phyloP scores from a whole-genome alignment of 2,329 filamentous ascomycete genomes.

The Penicillium sp. region DNA sequence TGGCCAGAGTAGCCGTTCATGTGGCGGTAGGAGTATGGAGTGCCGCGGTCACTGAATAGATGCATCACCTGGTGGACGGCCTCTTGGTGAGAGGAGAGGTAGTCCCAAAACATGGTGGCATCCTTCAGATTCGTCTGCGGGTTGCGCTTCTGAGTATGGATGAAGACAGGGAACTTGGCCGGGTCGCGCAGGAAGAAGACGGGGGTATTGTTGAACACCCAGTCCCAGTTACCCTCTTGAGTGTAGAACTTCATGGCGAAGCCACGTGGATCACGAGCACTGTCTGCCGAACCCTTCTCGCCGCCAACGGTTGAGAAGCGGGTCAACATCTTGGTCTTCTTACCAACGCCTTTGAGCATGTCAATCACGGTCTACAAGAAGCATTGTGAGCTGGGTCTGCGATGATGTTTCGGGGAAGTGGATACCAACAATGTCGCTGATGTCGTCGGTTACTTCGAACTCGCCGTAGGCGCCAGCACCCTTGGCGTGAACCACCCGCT shows the following conservation, averaged over 20 bases:
- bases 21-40: conserved; percentile 65
- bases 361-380: conserved; percentile 41
- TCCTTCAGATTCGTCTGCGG: conserved; percentile 70
- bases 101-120: conserved; percentile 71
- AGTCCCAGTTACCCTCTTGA: conserved; percentile 72
- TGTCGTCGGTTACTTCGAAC: conserved; percentile 52
- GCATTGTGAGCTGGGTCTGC: neutral
- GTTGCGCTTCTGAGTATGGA: conserved; percentile 75
- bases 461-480: conserved; percentile 47
- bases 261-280: conserved; percentile 70
- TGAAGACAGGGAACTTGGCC: conserved; percentile 72
- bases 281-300: conserved; percentile 71
- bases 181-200: conserved; percentile 76
- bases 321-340: conserved; percentile 66
- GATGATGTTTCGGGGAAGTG: neutral
- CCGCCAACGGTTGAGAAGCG: conserved; percentile 78
- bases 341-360: conserved; percentile 62
- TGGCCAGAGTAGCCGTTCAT: conserved; percentile 71
- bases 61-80: conserved; percentile 65
- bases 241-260: conserved; percentile 75
- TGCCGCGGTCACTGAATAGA: conserved; percentile 67
- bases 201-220: conserved; percentile 73
- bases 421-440: conserved; percentile 48
- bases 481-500: conserved; percentile 48
- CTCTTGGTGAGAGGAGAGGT: conserved; percentile 63